Base-by-base conservation (phyloP, 2,329 filamentous ascomycete species). In the Epichloe bromicola region DNA sequence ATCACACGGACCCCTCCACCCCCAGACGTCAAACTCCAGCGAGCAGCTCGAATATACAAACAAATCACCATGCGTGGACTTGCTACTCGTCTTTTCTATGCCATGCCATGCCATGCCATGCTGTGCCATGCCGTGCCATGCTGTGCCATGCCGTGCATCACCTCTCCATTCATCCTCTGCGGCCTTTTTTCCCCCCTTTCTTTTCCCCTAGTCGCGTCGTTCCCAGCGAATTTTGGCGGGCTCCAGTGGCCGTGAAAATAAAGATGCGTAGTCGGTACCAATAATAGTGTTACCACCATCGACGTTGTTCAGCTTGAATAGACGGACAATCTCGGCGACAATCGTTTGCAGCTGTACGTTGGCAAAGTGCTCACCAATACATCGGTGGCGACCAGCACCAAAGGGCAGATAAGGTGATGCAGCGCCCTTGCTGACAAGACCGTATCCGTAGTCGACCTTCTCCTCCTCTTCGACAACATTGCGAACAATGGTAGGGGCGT, bases 341-440 rank as follows among this genome's bases (percentile, higher is more conserved):
- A 97, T 94, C 43, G 88, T 89, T 65, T 90, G 85, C 55, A 97
- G 74, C 71, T 97, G 91, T 52, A 94, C 76, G 65, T 94, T 95
- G 59, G 91, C 91, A 67, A 96, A 97, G 63, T 95, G 88, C 75
- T 97, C 91, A 57, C 91, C 91, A 63, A 97, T 96, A 70, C 91
- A 97, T 58, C 91, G 78, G 70, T 97, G 91, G 58, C 91, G 78
- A 41, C 91, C 91, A 33, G 90, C 91, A 53, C 91, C 91, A 64
- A 97, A 97, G 2, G 91, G 91, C 46, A 97, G 79, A 67, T 96
- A 97, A 0, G 91, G 90, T 49, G 86, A 94, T 53, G 80, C 81
- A 14, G 88, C 84, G 51, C 91, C 91, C 75, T 96, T 95, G 75
- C 82, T 90, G 58, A 96, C 86, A 48, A 95, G 74, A 55, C 91